phyloP scores from a whole-genome alignment of 2,329 filamentous ascomycete species.

The Pezicula carpinea region DNA sequence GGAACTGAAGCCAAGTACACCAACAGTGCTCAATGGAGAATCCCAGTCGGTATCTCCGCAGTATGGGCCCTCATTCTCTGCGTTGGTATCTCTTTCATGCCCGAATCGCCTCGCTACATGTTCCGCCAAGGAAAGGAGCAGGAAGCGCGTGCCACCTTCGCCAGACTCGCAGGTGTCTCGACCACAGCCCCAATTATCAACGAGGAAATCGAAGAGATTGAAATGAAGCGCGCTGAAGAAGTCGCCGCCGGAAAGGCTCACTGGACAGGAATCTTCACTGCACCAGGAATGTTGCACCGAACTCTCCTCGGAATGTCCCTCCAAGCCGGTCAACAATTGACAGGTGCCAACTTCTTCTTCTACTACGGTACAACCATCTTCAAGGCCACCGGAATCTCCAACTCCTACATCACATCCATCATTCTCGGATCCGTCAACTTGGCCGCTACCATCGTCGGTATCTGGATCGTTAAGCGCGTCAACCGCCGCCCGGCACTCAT shows the following conservation, averaged over 20 bases:
- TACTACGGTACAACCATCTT: conserved; percentile 66
- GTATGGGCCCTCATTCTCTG: conserved; percentile 50
- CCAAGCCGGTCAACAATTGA: conserved; percentile 64
- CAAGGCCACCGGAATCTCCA: conserved; percentile 55
- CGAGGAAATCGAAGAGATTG: conserved; percentile 47
- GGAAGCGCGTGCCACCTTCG: conserved; percentile 45
- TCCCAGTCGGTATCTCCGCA: conserved; percentile 54
- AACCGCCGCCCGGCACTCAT: conserved; percentile 62
- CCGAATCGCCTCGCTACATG: conserved; percentile 50
- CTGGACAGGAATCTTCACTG: conserved; percentile 61
- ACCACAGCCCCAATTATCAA: conserved; percentile 36
- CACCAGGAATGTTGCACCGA: conserved; percentile 60
- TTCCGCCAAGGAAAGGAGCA: conserved; percentile 42
- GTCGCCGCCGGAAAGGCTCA: conserved; percentile 23
- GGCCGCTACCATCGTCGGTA: conserved; percentile 57
- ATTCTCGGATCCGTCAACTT: conserved; percentile 66
- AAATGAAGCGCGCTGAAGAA: conserved; percentile 47
- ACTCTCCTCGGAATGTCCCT: conserved; percentile 57
- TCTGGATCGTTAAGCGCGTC: conserved; percentile 61
- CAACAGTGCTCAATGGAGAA: conserved; percentile 54
- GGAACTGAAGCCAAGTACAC: conserved; percentile 44
- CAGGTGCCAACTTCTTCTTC: conserved; percentile 66
- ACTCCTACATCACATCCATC: conserved; percentile 64
- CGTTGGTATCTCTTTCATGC: conserved; percentile 45
- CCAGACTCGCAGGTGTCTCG: conserved; percentile 36